Evolutionary conservation across 2,329 filamentous ascomycete genomes (phyloP).

Genomic region (Diaporthe amygdali): DNA sequence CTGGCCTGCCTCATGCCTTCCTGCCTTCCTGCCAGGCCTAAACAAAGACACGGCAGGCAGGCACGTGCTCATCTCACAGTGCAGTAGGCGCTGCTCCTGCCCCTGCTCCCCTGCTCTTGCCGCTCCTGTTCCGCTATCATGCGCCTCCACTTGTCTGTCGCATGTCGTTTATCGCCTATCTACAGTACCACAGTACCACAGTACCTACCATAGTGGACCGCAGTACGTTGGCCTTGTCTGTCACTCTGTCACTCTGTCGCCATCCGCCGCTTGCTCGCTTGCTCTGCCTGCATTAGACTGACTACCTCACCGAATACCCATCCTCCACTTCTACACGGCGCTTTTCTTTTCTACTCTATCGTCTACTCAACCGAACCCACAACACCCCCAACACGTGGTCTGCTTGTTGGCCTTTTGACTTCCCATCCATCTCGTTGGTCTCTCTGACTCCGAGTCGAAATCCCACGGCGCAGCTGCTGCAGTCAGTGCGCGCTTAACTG

Average conservation of each 20-base stretch:
- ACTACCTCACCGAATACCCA: background rate
- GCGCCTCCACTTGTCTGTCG: background rate
- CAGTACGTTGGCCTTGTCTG: no score
- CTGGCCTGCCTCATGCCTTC: no score
- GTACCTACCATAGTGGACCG: no score
- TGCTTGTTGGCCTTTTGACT: background rate
- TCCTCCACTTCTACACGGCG: background rate
- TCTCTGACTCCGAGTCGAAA: background rate
- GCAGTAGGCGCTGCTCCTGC: background rate
- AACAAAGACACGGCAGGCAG: slow-evolving; percentile 1
- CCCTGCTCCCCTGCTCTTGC: background rate
- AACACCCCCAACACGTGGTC: background rate
- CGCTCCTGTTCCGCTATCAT: background rate
- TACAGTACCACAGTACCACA: background rate
- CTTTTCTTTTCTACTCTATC: background rate
- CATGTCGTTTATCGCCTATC: background rate
- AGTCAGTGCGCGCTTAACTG: slow-evolving; percentile 1
- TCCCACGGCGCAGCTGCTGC: background rate
- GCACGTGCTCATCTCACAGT: no score
- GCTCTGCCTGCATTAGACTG: slow-evolving; percentile 7
- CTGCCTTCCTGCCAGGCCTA: no score
- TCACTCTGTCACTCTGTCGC: slow-evolving; percentile 3
- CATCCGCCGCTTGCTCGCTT: slow-evolving; percentile 4
- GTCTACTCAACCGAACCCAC: background rate
- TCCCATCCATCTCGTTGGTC: background rate